These are phyloP conservation scores for Suhomyces choctaworum DNA, from an alignment of 1,139 yeast species.

Conservation along the genomic window DNA sequence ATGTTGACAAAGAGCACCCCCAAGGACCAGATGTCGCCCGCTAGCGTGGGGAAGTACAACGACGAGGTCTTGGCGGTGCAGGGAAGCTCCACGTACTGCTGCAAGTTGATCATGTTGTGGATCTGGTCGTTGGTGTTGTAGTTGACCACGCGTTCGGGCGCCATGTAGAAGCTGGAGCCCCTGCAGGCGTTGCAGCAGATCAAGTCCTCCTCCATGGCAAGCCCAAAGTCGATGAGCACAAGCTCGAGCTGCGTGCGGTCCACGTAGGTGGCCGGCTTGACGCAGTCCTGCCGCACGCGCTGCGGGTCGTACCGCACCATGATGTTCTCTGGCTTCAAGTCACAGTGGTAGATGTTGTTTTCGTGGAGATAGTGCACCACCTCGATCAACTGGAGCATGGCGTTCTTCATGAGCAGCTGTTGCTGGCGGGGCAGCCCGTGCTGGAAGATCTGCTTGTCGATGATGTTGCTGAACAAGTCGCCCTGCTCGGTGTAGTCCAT, in stretches of 20 bases:
- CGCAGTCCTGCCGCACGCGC: conserved; percentile 23
- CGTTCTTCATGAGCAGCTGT: conserved; percentile 58
- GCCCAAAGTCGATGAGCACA: conserved; percentile 81
- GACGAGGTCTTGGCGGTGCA: conserved; percentile 24
- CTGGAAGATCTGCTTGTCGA: conserved; percentile 58
- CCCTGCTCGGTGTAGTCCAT: conserved; percentile 86
- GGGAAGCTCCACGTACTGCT: conserved; percentile 17
- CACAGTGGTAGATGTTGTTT: conserved; percentile 77
- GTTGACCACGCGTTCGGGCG: conserved; percentile 77
- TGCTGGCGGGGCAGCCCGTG: conserved; percentile 36
- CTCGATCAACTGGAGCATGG: conserved; percentile 73
- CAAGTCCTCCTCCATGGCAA: conserved; percentile 61
- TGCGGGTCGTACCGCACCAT: conserved; percentile 47
- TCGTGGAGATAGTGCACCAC: conserved; percentile 71
- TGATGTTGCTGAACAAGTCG: conserved; percentile 78
- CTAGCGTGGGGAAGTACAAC: conserved; percentile 58
- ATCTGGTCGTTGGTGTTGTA: conserved; percentile 36
- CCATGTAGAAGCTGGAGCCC: conserved; percentile 90
- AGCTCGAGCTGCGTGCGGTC: conserved; percentile 60
- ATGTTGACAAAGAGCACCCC: conserved; percentile 80
- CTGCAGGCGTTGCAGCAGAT: conserved; percentile 76
- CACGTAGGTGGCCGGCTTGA: conserved; percentile 10
- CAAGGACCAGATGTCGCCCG: conserved; percentile 88
- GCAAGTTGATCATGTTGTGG: conserved; percentile 32
- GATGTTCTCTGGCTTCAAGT: conserved; percentile 87